A percentile compares a stretch with the other conserved stretches of the same genome.
Evolutionary conservation across 2,329 filamentous ascomycete genomes (phyloP).

Genomic region (Pseudocercospora cruenta): DNA sequence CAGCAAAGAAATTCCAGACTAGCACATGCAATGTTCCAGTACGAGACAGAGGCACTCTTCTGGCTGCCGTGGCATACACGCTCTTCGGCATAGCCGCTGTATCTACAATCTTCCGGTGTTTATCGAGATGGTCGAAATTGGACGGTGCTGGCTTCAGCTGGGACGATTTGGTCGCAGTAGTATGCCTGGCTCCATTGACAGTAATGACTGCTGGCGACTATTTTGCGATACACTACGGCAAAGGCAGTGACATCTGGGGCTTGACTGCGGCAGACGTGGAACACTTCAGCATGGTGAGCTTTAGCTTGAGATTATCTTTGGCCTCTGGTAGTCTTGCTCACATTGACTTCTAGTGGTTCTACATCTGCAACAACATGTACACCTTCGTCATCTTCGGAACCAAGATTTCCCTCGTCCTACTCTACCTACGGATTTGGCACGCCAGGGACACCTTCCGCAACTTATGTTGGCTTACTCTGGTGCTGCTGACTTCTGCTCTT

Average conservation of each 20-base stretch:
- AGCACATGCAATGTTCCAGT: constrained; percentile 9
- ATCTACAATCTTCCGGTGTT: constrained; percentile 9
- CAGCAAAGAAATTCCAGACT: constrained; percentile 10
- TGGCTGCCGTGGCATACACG: constrained; percentile 13
- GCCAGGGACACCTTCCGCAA: constrained; percentile 3
- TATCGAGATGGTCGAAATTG: constrained; percentile 10
- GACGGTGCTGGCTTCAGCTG: constrained; percentile 9
- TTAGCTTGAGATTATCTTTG: neutral
- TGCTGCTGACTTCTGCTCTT: constrained; percentile 10
- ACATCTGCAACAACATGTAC: constrained; percentile 19
- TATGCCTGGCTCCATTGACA: constrained; percentile 9
- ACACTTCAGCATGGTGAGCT: constrained; percentile 17
- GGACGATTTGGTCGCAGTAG: constrained; percentile 15
- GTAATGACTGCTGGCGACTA: constrained; percentile 15
- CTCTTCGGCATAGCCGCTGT: constrained; percentile 17
- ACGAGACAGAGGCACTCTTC: constrained; percentile 8
- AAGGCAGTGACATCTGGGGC: constrained; percentile 20
- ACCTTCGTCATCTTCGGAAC: constrained; percentile 17
- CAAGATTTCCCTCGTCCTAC: constrained; percentile 21
- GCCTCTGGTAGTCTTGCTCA: neutral
- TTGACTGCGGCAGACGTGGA: neutral
- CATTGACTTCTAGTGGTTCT: constrained; percentile 20
- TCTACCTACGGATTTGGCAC: constrained; percentile 22
- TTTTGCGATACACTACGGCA: constrained; percentile 18
- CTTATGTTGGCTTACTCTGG: constrained; percentile 13